A percentile compares a stretch with the other conserved stretches of the same genome.
These are phyloP conservation scores for Pichia inconspicua DNA, from an alignment of 1,139 yeast genomes.

Conservation along the genomic window DNA sequence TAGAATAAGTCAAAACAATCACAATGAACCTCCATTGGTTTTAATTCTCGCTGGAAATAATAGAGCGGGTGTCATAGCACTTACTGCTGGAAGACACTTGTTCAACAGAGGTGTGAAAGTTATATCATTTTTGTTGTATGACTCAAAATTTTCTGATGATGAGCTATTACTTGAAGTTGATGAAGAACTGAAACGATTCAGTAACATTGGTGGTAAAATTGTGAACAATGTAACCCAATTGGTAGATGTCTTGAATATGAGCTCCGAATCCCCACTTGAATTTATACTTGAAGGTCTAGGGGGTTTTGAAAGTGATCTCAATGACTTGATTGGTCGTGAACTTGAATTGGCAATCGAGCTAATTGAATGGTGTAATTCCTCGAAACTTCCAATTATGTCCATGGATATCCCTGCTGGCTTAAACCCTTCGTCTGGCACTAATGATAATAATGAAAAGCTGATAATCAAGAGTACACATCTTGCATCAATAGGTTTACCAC, in stretches of 20 bases:
- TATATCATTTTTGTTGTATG: constrained; percentile 44
- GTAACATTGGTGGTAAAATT: constrained; percentile 45
- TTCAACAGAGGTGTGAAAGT: constrained; percentile 69
- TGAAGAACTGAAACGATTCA: constrained; percentile 47
- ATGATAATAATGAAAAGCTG: constrained; percentile 23
- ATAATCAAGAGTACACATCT: constrained; percentile 40
- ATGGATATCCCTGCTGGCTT: constrained; percentile 79
- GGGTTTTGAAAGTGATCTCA: constrained; percentile 67
- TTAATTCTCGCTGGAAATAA: constrained; percentile 66
- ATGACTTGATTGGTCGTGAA: constrained; percentile 41
- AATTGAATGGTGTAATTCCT: constrained; percentile 61
- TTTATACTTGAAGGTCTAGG: constrained; percentile 74
- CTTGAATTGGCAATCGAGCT: constrained; percentile 38
- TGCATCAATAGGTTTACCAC: constrained; percentile 68
- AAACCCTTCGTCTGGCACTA: constrained; percentile 75
- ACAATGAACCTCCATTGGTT: constrained; percentile 74
- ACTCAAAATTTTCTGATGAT: constrained; percentile 26
- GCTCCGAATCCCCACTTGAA: constrained; percentile 65
- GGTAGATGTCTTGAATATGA: constrained; percentile 29
- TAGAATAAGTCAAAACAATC: constrained; percentile 40
- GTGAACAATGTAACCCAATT: constrained; percentile 34
- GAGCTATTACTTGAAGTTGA: constrained; percentile 26
- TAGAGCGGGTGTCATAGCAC: constrained; percentile 66
- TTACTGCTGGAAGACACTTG: constrained; percentile 75
- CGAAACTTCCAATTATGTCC: constrained; percentile 49